Evolutionary conservation across 1,284 basidiomycete genomes (phyloP).

Genomic region (Sparassis latifolia): DNA sequence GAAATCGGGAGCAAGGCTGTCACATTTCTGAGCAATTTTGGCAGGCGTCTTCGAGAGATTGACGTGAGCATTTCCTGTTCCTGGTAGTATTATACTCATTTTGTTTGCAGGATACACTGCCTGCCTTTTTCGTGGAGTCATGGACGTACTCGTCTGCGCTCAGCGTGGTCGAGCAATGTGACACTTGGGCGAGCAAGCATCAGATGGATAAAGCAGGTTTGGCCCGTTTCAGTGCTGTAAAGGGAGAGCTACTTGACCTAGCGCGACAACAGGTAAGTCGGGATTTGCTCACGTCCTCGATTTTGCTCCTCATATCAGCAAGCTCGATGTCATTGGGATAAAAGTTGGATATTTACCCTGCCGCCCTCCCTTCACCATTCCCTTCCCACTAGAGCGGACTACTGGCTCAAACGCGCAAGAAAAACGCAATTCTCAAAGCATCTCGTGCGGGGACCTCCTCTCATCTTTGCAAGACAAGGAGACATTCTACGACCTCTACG

Average conservation of each 20-base stretch:
- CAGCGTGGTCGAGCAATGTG: slow-evolving; percentile 81
- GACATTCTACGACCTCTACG: slow-evolving; percentile 71
- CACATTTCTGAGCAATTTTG: slow-evolving; percentile 78
- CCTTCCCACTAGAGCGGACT: slow-evolving; percentile 19
- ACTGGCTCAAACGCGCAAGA: slow-evolving; percentile 3
- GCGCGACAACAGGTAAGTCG: slow-evolving; percentile 68
- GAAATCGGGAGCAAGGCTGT: slow-evolving; percentile 66
- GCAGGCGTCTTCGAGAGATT: slow-evolving; percentile 66
- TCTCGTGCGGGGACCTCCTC: slow-evolving; percentile 63
- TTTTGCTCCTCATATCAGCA: slow-evolving; percentile 1
- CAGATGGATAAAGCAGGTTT: slow-evolving; percentile 39
- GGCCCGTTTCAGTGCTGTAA: slow-evolving; percentile 55
- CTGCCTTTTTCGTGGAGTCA: slow-evolving; percentile 79
- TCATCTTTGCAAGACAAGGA: slow-evolving; percentile 52
- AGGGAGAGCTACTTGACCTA: slow-evolving; percentile 79
- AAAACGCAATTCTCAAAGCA: slow-evolving; percentile 30
- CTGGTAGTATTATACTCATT: neutral
- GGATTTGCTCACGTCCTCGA: neutral
- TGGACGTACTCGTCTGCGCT: slow-evolving; percentile 93
- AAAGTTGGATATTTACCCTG: slow-evolving; percentile 64
- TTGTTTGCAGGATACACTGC: slow-evolving; percentile 51
- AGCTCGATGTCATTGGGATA: slow-evolving; percentile 84
- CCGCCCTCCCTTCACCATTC: slow-evolving; percentile 65
- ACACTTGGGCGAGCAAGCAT: slow-evolving; percentile 57
- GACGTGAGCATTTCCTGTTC: slow-evolving; percentile 46